Base-by-base conservation (phyloP, 2,329 filamentous ascomycete genomes). In the Exophiala xenobiotica region DNA sequence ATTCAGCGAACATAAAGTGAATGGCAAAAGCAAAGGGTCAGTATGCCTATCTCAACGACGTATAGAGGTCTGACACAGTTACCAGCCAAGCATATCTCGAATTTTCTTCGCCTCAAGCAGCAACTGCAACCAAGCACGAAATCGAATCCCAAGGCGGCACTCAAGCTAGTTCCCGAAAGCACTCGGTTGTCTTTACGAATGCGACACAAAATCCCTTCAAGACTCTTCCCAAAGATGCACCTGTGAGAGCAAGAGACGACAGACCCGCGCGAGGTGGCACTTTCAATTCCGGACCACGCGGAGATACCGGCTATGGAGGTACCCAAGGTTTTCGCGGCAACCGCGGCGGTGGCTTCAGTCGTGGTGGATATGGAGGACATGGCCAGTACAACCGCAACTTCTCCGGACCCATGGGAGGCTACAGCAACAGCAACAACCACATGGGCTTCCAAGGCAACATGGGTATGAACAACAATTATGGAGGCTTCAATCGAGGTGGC, bases 1-100 rank as follows among this genome's bases (percentile, higher is more conserved):
- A 0, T 99, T 97, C 69, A 96, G 90, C 64, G 93, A 99, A 69
- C 93, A 97, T 72, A 99, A 99, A 68, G 91, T 97, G 41, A 99
- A 99, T 62, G 93, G 93, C 62, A 99, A 99, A 74, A 96, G 90
- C 72, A 96, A 97, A 75, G 92, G 93, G 91, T 95, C 78, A 58
- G 83, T 70, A 14, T n/a, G n/a, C 37, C 45, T 22, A 19, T 9
- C 24, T 38, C 11, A 45, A 19, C 23, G 19, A 19, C 43, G 29
- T 29, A 18, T 16, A n/a, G n/a, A n/a, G n/a, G n/a, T n/a, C n/a
- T n/a, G n/a, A n/a, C n/a, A n/a, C n/a, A n/a, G n/a, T n/a, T 19
- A 14, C 46, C 57, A 83, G 81, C 33, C 83, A 86, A 76, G 90
- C 86, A 4, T 97, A 91, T 65, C 75, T 97, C 39, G 89, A 96